These are phyloP conservation scores for Microthlaspi erraticum DNA, from an alignment of 345 rosid species.

Conservation along the genomic window DNA sequence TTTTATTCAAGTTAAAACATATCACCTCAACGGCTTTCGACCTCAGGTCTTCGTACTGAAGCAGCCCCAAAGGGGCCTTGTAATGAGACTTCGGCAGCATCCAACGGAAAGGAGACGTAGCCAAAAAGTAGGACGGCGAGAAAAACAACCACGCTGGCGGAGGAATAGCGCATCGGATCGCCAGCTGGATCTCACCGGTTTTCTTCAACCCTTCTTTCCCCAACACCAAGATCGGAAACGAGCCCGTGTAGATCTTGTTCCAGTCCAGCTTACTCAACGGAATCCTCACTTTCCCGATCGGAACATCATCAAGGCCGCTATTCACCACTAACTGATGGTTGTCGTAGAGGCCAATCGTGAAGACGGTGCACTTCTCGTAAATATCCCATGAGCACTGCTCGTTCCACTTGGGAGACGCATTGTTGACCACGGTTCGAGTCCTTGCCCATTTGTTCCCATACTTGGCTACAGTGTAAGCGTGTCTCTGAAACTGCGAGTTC, in stretches of 20 bases:
- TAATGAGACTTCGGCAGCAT: conserved; percentile 36
- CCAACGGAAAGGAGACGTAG: background rate
- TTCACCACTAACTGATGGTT: background rate
- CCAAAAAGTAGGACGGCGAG: background rate
- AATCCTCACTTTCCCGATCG: conserved; percentile 36
- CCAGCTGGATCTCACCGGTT: conserved; percentile 28
- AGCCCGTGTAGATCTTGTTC: conserved; percentile 6
- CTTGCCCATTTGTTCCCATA: conserved; percentile 41
- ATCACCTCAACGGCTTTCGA: conserved; percentile 4
- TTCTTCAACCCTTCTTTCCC: conserved; percentile 21
- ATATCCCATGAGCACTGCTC: conserved; percentile 37
- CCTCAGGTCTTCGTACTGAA: background rate
- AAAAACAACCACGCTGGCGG: background rate
- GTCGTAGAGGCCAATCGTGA: conserved; percentile 35
- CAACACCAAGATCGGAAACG: conserved; percentile 7
- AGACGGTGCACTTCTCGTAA: conserved; percentile 15
- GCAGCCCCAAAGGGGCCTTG: conserved; percentile 20
- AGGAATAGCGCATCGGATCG: background rate
- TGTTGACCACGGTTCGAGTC: conserved; percentile 38
- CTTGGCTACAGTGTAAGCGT: conserved; percentile 34
- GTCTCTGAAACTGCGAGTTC: background rate
- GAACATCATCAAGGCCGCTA: background rate
- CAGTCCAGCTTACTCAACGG: conserved; percentile 1
- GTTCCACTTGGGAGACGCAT: conserved; percentile 28
- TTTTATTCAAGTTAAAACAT: conserved; percentile 15